A percentile compares a stretch with the other conserved stretches of the same genome.
Conservation (phyloP, 2,329 filamentous ascomycete genomes). For the Reticulascus tulasneorum region DNA sequence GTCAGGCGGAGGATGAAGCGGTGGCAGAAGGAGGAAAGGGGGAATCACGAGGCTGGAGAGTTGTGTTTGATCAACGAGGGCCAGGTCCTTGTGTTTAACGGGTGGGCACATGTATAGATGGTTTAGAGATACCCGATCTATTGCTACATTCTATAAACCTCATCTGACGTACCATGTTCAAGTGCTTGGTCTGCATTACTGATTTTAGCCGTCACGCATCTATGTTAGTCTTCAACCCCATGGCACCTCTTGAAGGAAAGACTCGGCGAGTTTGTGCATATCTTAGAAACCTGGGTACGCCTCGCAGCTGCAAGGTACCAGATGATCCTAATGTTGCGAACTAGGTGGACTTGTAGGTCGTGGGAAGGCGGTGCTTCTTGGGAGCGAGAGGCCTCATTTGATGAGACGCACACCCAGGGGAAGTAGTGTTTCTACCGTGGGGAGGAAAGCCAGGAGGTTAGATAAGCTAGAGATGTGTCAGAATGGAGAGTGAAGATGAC, state of each 20-base stretch:
- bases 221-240: too few relatives aligned
- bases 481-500: background rate
- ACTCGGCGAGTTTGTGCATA: slow-evolving; percentile 6
- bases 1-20: slow-evolving; percentile 32
- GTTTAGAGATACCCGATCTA: slow-evolving; percentile 5
- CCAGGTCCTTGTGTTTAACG: slow-evolving; percentile 53
- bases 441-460: slow-evolving; percentile 5
- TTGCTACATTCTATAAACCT: too few relatives aligned
- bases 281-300: too few relatives aligned
- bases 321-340: slow-evolving; percentile 16
- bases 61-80: slow-evolving; percentile 59
- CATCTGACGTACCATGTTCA: too few relatives aligned
- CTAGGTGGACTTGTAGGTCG: slow-evolving; percentile 12
- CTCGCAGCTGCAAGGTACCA: slow-evolving; percentile 17
- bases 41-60: slow-evolving; percentile 39
- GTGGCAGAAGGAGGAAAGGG: slow-evolving; percentile 32
- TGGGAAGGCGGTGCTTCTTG: slow-evolving; percentile 1
- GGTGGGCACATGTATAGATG: slow-evolving; percentile 52
- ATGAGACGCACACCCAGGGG: slow-evolving; percentile 9
- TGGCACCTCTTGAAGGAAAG: too few relatives aligned
- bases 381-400: slow-evolving; percentile 10
- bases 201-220: too few relatives aligned
- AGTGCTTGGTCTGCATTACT: too few relatives aligned
- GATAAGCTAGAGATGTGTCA: background rate
- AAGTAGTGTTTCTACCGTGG: background rate